Evolutionary conservation across 768 basidiomycete species (phyloP).

Genomic region (Boletellus sp.): DNA sequence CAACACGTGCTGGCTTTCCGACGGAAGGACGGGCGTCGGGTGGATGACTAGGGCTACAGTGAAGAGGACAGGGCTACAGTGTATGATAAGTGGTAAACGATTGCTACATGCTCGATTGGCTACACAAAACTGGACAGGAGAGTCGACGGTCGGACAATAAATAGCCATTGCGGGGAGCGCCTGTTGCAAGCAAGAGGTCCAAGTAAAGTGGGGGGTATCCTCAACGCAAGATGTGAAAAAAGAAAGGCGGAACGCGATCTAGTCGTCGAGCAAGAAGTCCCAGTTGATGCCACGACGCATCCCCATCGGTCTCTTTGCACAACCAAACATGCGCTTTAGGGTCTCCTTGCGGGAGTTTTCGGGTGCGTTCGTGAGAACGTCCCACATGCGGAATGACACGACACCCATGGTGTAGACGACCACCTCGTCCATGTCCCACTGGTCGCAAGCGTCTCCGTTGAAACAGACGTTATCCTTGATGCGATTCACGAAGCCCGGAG

Average conservation of each 20-base stretch:
- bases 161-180: slow-evolving; percentile 13
- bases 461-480: slow-evolving; percentile 53
- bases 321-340: slow-evolving; percentile 61
- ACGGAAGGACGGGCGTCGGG: not conserved
- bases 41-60: slow-evolving; percentile 25
- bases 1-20: no score
- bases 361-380: slow-evolving; percentile 59
- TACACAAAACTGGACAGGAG: slow-evolving; percentile 20
- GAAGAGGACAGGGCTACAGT: slow-evolving; percentile 19
- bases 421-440: slow-evolving; percentile 55
- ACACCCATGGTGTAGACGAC: slow-evolving; percentile 56
- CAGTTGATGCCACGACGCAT: slow-evolving; percentile 51
- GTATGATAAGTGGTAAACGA: slow-evolving; percentile 9
- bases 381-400: slow-evolving; percentile 78
- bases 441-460: slow-evolving; percentile 38
- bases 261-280: slow-evolving; percentile 78
- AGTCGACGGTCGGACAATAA: slow-evolving; percentile 13
- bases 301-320: slow-evolving; percentile 50
- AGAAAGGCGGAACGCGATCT: slow-evolving; percentile 12
- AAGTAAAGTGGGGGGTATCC: slow-evolving; percentile 6
- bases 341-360: slow-evolving; percentile 62
- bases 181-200: slow-evolving; percentile 7
- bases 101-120: slow-evolving; percentile 27
- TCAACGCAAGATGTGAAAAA: slow-evolving; percentile 11
- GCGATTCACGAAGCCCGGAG: slow-evolving; percentile 70